Conservation (phyloP, 345 rosid genomes). For the Raphanus raphanistrum region DNA sequence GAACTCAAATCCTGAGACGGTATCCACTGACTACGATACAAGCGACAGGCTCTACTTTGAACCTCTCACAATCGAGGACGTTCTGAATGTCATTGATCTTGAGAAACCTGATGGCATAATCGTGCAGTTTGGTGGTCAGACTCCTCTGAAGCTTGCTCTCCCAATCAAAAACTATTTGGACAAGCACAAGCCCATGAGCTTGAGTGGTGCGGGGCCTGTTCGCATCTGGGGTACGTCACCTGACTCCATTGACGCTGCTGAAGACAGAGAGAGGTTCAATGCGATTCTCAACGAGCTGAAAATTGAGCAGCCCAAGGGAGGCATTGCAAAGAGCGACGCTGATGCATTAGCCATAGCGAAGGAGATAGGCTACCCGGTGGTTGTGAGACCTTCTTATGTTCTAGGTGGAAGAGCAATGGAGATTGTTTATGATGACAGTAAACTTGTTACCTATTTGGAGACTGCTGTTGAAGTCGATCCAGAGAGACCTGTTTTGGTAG, state of each 20-base stretch:
- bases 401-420: conserved; percentile 98
- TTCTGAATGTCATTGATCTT: conserved; percentile 76
- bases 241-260: conserved; percentile 95
- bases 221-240: conserved; percentile 96
- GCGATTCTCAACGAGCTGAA: conserved; percentile 70
- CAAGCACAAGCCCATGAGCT: conserved; percentile 58
- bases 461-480: conserved; percentile 96
- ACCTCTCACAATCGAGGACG: conserved; percentile 90
- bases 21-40: conserved; percentile 93
- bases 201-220: conserved; percentile 74
- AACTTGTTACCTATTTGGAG: conserved; percentile 74
- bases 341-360: conserved; percentile 84
- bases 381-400: conserved; percentile 94
- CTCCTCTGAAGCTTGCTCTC: conserved; percentile 86
- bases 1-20: conserved; percentile 98
- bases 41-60: conserved; percentile 96
- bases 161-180: conserved; percentile 85
- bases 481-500: conserved; percentile 84
- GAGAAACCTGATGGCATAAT: conserved; percentile 96
- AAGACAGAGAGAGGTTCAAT: conserved; percentile 91
- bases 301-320: conserved; percentile 97
- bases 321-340: conserved; percentile 87
- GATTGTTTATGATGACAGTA: conserved; percentile 77
- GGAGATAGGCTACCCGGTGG: conserved; percentile 89
- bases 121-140: conserved; percentile 97